Evolutionary conservation across 345 rosid genomes (phyloP), one percentile per base, ranked within the genome.

Genomic region (Dimocarpus longan): DNA sequence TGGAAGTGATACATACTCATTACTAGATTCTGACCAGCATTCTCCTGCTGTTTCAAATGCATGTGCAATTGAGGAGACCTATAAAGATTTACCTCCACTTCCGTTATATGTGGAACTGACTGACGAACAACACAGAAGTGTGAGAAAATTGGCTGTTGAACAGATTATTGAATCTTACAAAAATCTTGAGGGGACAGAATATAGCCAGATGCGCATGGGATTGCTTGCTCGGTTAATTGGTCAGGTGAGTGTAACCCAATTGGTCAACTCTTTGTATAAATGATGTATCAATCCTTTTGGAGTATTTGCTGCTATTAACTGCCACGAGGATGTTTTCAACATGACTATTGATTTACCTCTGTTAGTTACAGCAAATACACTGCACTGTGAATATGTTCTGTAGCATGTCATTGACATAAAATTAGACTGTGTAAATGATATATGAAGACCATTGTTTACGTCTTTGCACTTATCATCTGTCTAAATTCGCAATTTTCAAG

Each of bases 221-320:
- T 80, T 96, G 79, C 91, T 96, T 85, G 88, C 99, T 71, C 92
- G 97, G 59, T 86, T 96, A 82, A 88, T 88, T 79, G 94, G 95
- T 81, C 91, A 91, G 95, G 99, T 93, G 83, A 82, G 82, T 24
- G 65, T 21, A 24, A 54, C 52, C 12, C 79, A 19, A 22, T 22
- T 39, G 22, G 43, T 74, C 10, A 68, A 16, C 22, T 18, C 40
- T 66, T 66, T 64, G 60, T 65, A 40, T 12, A 54, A 32, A 10
- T 11, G 52, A 52, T 11, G n/a, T 77, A 39, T 54, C 67, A 64
- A 48, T 80, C 66, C 60, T 50, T 37, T 71, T 43, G 64, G 67
- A 75, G 69, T 22, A 63, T 46, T 72, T 59, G 66, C 59, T 43
- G 22, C 28, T 56, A 32, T 37, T 50, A 24, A 15, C 32, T 12